Conservation (phyloP, 139 green algal genomes). For the Dunaliella sp. region DNA sequence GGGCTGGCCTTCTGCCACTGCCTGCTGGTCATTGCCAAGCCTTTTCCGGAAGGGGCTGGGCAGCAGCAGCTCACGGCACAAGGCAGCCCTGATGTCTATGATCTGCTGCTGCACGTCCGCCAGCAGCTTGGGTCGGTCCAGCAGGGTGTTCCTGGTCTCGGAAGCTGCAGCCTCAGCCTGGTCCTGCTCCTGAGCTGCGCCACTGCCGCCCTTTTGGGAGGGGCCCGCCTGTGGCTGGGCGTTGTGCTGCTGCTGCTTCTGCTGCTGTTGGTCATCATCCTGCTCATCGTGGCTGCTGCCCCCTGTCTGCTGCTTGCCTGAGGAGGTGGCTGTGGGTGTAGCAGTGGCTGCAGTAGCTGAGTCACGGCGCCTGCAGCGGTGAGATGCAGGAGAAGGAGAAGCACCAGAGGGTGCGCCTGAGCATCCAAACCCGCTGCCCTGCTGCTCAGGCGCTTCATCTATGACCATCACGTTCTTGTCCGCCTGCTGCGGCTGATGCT, state of each 20-base stretch:
- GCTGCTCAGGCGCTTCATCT: background rate
- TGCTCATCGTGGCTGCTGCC: background rate
- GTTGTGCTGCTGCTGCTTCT: background rate
- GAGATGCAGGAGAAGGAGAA: background rate
- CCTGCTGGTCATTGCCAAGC: background rate
- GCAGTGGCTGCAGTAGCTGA: background rate
- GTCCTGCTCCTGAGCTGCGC: background rate
- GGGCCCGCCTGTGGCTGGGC: background rate
- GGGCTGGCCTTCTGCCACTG: background rate
- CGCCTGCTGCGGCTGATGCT: background rate
- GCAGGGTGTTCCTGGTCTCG: background rate
- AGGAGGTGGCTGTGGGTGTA: background rate
- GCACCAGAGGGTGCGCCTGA: background rate
- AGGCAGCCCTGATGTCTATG: background rate
- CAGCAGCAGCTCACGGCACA: conserved; percentile 6
- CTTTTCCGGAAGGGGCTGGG: background rate
- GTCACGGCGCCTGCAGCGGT: background rate
- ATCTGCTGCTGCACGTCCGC: conserved; percentile 1
- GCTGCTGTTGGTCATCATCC: background rate
- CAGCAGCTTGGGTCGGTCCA: conserved; percentile 9
- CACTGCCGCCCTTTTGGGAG: background rate
- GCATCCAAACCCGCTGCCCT: background rate
- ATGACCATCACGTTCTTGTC: background rate
- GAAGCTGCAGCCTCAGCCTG: background rate
- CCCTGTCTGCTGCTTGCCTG: background rate